These are phyloP conservation scores for Vinca minor DNA, from an alignment of 257 asterid species.

Conservation along the genomic window DNA sequence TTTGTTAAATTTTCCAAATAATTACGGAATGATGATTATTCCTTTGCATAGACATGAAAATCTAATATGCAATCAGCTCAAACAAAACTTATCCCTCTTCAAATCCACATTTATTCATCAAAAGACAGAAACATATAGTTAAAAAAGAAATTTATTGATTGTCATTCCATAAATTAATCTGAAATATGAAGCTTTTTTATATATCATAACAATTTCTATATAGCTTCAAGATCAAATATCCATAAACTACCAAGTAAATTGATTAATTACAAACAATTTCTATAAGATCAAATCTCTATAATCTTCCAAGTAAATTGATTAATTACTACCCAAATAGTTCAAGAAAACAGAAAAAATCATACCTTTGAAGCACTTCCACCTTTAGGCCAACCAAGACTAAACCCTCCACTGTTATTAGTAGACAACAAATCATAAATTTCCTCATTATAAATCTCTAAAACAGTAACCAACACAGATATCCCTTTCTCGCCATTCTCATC, in stretches of 20 bases:
- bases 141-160: too few relatives aligned
- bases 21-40: background rate
- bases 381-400: conserved; percentile 68
- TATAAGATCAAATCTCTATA: background rate
- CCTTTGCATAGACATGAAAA: background rate
- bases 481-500: conserved; percentile 45
- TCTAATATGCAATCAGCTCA: background rate
- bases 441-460: conserved; percentile 85
- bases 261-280: too few relatives aligned
- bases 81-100: background rate
- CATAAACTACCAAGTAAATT: too few relatives aligned
- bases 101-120: too few relatives aligned
- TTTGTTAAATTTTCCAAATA: background rate
- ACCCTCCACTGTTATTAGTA: conserved; percentile 53
- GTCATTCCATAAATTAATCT: background rate
- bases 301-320: background rate
- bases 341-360: background rate
- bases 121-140: too few relatives aligned
- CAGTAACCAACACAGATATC: conserved; percentile 80
- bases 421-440: conserved; percentile 80
- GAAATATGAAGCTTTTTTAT: background rate
- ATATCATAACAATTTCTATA: too few relatives aligned
- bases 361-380: conserved; percentile 79
- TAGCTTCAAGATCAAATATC: too few relatives aligned
- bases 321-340: background rate